Evolutionary conservation across 2,329 filamentous ascomycete genomes (phyloP), one percentile per base, ranked within the genome.

Genomic region (Beauveria caledonica): DNA sequence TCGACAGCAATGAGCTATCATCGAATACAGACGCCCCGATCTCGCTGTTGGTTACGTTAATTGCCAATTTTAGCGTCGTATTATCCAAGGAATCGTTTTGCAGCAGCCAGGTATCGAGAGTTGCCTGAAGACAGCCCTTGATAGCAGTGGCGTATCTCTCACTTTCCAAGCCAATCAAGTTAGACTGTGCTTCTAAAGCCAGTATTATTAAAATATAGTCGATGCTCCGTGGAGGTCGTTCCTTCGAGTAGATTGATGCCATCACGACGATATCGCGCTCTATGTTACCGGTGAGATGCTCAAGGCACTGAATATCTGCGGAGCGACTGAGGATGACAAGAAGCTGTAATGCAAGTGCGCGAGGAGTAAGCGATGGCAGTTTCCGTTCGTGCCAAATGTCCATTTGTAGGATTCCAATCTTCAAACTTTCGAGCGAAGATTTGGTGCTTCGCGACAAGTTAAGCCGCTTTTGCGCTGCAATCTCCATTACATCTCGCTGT

Each of bases 41-140:
- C 63, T 89, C 89, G 66, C 91, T 90, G 75, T 96, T 96, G 9
- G 92, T 94, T 54, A 92, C 80, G 67, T 96, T 96, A 64, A 96
- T 81, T 40, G 90, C 86, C 4, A 97, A 80, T 60, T 89, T 76
- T 40, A 76, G 63, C 2, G 66, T 65, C 7, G 68, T 64, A 5
- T 67, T 69, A 54, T 72, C 66, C 27, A 72, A 55, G 19, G 68
- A 63, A 1, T 66, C 62, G 9, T 65, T 66, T 21, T 66, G 65
- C 8, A 63, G 65, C 15, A 71, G 68, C 72, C 73, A 75, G 17
- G 64, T 60, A 15, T 65, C 61, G 5, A 74, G 66, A 42, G 66
- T 66, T 33, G 62, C 65, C 45, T 64, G 65, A 10, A 75, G 66
- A n/a, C 74, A 70, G 1, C 63, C 65, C 9, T 68, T 67, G 29